Evolutionary conservation across 139 green algal species (phyloP).

Genomic region (Tetraselmis chui): DNA sequence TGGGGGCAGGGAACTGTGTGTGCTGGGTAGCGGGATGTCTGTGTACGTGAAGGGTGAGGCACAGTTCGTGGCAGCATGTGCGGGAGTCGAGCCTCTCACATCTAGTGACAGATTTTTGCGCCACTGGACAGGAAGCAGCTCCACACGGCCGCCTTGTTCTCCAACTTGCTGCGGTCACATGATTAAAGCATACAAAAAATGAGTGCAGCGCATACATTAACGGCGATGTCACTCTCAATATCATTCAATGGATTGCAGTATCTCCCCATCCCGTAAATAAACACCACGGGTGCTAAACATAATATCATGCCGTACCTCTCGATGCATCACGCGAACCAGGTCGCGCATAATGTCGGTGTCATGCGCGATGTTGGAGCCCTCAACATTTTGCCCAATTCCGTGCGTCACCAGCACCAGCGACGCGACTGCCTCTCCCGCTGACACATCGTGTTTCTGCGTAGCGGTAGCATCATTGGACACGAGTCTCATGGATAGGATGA

Average conservation of each 20-base stretch:
- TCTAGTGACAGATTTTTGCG: slow-evolving; percentile 53
- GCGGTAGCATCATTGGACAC: background rate
- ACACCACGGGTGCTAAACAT: background rate
- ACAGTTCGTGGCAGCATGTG: too few species aligned
- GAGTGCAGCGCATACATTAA: too few species aligned
- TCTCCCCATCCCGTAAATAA: background rate
- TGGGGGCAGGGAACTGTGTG: too few species aligned
- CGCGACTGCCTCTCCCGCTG: slow-evolving; percentile 12
- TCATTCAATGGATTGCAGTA: background rate
- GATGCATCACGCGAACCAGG: background rate
- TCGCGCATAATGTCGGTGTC: slow-evolving; percentile 24
- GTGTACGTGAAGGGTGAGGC: too few species aligned
- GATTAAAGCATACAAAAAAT: too few species aligned
- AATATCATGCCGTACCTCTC: background rate
- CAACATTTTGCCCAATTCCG: slow-evolving; percentile 65
- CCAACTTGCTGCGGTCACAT: background rate
- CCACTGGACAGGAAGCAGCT: slow-evolving; percentile 68
- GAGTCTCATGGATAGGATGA: slow-evolving; percentile 3
- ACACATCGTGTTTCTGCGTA: slow-evolving; percentile 22
- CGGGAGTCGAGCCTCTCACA: slow-evolving; percentile 4
- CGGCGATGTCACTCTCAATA: background rate
- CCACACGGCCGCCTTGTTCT: slow-evolving; percentile 17
- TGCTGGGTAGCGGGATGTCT: too few species aligned
- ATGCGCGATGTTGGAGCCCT: slow-evolving; percentile 46
- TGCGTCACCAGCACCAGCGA: slow-evolving; percentile 66